A percentile compares a stretch with the other conserved stretches of the same genome.
Evolutionary conservation across 2,329 filamentous ascomycete species (phyloP).

Genomic region (Passalora sequoiae): DNA sequence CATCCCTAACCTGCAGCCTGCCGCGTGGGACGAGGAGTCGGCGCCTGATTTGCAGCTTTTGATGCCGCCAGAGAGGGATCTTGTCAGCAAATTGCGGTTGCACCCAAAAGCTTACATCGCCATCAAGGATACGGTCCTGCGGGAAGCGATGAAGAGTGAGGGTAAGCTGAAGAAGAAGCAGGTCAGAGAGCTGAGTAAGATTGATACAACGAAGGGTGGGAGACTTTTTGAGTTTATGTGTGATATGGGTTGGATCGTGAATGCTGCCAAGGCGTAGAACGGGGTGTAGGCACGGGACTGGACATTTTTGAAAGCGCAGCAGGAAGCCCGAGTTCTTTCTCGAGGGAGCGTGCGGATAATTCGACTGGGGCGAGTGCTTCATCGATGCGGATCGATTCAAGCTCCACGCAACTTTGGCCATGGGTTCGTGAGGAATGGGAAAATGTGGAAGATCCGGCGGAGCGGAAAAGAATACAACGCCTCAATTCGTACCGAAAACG

Average conservation of each 20-base stretch:
- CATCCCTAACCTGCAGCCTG: constrained; percentile 52
- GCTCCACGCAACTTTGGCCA: no score
- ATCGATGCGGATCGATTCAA: no score
- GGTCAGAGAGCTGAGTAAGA: constrained; percentile 74
- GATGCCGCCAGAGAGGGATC: constrained; percentile 73
- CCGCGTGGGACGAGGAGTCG: constrained; percentile 68
- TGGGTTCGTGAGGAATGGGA: no score
- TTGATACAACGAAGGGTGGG: constrained; percentile 79
- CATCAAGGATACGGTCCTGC: constrained; percentile 88
- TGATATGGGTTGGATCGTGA: constrained; percentile 74
- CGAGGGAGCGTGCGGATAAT: no score
- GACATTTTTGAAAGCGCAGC: no score
- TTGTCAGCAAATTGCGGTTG: constrained; percentile 78
- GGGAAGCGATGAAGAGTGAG: constrained; percentile 83
- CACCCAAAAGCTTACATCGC: constrained; percentile 93
- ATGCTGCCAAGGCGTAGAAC: constrained; percentile 52
- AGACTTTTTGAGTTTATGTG: constrained; percentile 94
- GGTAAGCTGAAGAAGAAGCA: constrained; percentile 91
- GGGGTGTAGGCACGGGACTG: no score
- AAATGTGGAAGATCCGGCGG: no score
- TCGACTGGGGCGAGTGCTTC: no score
- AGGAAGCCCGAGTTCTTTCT: no score
- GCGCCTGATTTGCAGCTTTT: constrained; percentile 80
- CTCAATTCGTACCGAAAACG: no score
- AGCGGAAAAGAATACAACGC: no score